These are phyloP conservation scores for Plantago elongata DNA, from an alignment of 257 asterid genomes.

Conservation along the genomic window DNA sequence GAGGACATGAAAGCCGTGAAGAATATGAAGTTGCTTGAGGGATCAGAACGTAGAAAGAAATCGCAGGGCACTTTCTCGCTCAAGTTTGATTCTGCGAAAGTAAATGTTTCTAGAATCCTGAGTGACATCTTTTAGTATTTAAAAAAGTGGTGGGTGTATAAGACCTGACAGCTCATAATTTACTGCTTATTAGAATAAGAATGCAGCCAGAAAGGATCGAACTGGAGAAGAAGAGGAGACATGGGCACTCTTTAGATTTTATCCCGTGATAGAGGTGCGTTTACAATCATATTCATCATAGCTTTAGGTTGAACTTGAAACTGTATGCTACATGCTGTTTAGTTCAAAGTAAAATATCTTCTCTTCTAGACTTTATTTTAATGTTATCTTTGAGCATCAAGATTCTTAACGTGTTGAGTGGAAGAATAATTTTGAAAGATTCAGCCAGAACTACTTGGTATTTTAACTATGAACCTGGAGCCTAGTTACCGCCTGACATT, in stretches of 20 bases:
- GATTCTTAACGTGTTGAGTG: no score
- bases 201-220: slow-evolving; percentile 81
- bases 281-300: slow-evolving; percentile 16
- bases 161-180: slow-evolving; percentile 32
- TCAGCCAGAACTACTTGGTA: no score
- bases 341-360: no score
- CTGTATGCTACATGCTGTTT: no score
- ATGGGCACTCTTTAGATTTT: slow-evolving; percentile 88
- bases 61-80: slow-evolving; percentile 73
- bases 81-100: slow-evolving; percentile 90
- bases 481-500: no score
- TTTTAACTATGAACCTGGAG: no score
- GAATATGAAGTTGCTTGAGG: slow-evolving; percentile 83
- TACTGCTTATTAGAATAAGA: slow-evolving; percentile 53
- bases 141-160: not conserved
- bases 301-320: not conserved
- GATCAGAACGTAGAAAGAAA: slow-evolving; percentile 48
- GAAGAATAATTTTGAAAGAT: no score
- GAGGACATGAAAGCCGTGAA: slow-evolving; percentile 86
- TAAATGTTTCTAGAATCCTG: slow-evolving; percentile 21
- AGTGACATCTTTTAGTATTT: not conserved
- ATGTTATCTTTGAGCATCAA: no score
- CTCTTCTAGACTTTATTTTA: no score
- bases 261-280: slow-evolving; percentile 85
- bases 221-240: slow-evolving; percentile 86